phyloP scores from a whole-genome alignment of 2,329 filamentous ascomycete species.

The Trichoderma lentiforme region DNA sequence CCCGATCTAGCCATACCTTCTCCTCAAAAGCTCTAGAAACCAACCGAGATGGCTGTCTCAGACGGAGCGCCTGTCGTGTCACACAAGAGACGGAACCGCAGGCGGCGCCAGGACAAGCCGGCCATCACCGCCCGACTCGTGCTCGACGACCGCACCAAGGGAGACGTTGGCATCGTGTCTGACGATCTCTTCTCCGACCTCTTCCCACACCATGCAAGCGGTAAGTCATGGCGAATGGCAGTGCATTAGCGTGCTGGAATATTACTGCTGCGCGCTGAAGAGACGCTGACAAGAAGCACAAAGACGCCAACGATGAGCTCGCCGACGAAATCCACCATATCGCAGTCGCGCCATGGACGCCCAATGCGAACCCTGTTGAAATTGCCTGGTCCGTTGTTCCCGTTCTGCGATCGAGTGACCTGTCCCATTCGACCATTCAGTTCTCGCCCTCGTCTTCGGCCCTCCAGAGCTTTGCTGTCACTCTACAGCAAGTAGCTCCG shows the following conservation, averaged over 20 bases:
- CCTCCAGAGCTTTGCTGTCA: slow-evolving; percentile 75
- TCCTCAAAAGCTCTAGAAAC: background rate
- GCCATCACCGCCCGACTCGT: slow-evolving; percentile 76
- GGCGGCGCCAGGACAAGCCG: slow-evolving; percentile 65
- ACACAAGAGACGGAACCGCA: slow-evolving; percentile 44
- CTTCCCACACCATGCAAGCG: slow-evolving; percentile 59
- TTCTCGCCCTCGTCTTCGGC: slow-evolving; percentile 69
- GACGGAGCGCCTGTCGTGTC: slow-evolving; percentile 25
- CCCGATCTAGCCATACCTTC: background rate
- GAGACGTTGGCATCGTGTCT: slow-evolving; percentile 81
- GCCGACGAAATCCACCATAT: slow-evolving; percentile 55
- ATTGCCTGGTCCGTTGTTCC: slow-evolving; percentile 84
- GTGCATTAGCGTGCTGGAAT: too few relatives aligned
- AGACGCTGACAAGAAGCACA: slow-evolving; percentile 14
- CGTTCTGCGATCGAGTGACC: slow-evolving; percentile 59
- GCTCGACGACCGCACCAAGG: slow-evolving; percentile 80
- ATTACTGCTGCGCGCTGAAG: background rate
- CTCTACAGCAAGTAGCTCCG: slow-evolving; percentile 69
- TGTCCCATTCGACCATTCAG: slow-evolving; percentile 74
- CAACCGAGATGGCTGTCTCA: slow-evolving; percentile 30
- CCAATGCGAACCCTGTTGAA: slow-evolving; percentile 55
- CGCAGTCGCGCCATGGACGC: slow-evolving; percentile 71
- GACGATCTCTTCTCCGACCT: slow-evolving; percentile 81
- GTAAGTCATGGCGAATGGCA: slow-evolving; percentile 39
- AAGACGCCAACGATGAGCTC: slow-evolving; percentile 34